Evolutionary conservation across 768 basidiomycete species (phyloP).

Genomic region (Amanita pseudoporphyria): DNA sequence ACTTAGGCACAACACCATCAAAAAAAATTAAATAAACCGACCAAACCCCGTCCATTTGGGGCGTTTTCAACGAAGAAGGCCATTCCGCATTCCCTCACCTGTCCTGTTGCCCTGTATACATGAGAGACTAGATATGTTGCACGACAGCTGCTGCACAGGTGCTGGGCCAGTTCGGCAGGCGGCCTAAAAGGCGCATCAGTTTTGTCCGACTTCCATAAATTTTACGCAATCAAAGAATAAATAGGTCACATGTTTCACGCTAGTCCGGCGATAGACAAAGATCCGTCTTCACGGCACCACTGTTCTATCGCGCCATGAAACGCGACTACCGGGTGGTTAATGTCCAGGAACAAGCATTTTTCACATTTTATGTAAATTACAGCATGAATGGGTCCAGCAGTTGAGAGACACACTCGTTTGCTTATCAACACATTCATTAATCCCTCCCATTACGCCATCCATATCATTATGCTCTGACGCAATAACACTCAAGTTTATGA

Average conservation of each 20-base stretch:
- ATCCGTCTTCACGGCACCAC: not conserved
- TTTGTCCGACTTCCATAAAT: not conserved
- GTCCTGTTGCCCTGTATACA: not conserved
- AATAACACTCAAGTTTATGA: no score
- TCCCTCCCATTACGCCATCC: no score
- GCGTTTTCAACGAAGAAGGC: not conserved
- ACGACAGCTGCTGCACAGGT: not conserved
- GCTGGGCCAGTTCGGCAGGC: not conserved
- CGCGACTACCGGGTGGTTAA: not conserved
- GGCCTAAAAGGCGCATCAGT: conserved; percentile 2
- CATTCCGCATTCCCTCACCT: not conserved
- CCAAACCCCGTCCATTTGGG: not conserved
- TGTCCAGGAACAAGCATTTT: not conserved
- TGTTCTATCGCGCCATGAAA: not conserved
- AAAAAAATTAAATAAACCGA: not conserved
- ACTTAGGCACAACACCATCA: conserved; percentile 4
- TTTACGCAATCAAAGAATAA: conserved; percentile 1
- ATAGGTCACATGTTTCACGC: conserved; percentile 6
- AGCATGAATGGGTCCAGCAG: not conserved
- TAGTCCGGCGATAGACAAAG: conserved; percentile 2
- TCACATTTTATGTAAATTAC: conserved; percentile 1
- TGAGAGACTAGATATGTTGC: no score
- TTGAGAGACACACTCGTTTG: not conserved
- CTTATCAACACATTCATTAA: not conserved
- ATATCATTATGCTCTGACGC: no score